Evolutionary conservation across 1,284 basidiomycete species (phyloP), one percentile per base, ranked within the genome.

Genomic region (Vanrija sp.): DNA sequence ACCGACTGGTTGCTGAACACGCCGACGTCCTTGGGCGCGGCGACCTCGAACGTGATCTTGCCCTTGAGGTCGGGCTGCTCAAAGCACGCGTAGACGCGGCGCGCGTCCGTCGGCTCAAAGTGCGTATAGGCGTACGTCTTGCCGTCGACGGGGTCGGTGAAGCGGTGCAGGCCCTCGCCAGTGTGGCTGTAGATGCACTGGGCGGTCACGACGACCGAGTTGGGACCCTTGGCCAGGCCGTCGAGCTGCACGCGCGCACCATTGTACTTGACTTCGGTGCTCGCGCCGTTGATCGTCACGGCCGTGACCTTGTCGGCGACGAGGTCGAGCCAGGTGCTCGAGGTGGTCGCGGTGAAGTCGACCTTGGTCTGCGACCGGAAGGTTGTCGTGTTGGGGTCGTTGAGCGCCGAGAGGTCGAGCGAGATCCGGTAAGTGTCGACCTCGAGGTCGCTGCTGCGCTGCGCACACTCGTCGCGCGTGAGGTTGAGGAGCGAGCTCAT

Each of bases 21-120:
- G 14, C 19, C 24, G 0, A 42, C 43, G 12, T 16, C 10, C 3
- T 4, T 4, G 2, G 51, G 51, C n/a, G 46, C 46, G 5, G 45
- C 48, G 22, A 53, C 16, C 2, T 14, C n/a, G 35, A 53, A 53
- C 23, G 51, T 47, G 35, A 53, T 44, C 22, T 25, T 14, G 36
- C 41, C 51, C 37, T 53, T 53, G 46, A 53, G 46, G 37, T 53
- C 51, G 8, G 51, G 51, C 51, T 53, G 51, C 51, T 53, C 51
- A n/a, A 53, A 53, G 46, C 51, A 53, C 9, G 51, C 51, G 35
- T 53, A 53, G 24, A 53, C 25, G 10, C 51, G 22, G 18, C 51
- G 51, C 15, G 51, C 51, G 35, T 53, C 51, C 4, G 51, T 53
- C 12, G 51, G 51, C 46, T 53, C 51, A 48, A 53, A 53, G 46